Percentiles rank a stretch among this genome's conserved stretches.
These are phyloP conservation scores for Pholiota microspora DNA, from an alignment of 768 basidiomycete genomes.

Conservation along the genomic window DNA sequence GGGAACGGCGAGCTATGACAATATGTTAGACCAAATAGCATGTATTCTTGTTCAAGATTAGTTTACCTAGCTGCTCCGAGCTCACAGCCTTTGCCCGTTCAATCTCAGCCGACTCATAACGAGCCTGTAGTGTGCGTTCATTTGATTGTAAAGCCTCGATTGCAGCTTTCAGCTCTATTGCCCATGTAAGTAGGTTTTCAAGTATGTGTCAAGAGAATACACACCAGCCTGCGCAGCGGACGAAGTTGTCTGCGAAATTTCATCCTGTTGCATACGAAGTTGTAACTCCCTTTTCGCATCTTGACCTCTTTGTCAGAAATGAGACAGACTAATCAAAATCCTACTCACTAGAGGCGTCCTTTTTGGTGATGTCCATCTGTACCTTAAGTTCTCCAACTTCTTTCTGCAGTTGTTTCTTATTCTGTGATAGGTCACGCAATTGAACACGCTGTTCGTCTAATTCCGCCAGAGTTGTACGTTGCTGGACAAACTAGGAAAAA, in stretches of 20 bases:
- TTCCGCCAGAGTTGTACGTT: conserved; percentile 61
- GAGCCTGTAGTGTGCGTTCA: conserved; percentile 52
- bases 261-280: conserved; percentile 59
- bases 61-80: conserved; percentile 58
- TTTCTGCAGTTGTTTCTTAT: conserved; percentile 56
- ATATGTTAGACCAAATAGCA: not conserved
- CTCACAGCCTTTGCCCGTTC: conserved; percentile 63
- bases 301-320: conserved; percentile 20
- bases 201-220: conserved; percentile 2
- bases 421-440: conserved; percentile 52
- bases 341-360: conserved; percentile 53
- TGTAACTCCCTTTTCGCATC: conserved; percentile 61
- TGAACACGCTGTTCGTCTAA: conserved; percentile 64
- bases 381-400: conserved; percentile 54
- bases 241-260: conserved; percentile 57
- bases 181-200: too few species aligned
- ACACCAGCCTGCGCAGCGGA: conserved; percentile 58
- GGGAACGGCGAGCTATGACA: conserved; percentile 52
- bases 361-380: conserved; percentile 55
- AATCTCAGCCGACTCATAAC: conserved; percentile 68
- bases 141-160: conserved; percentile 68
- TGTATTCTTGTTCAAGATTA: conserved; percentile 5
- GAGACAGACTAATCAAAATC: conserved; percentile 1
- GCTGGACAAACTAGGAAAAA: conserved; percentile 54
- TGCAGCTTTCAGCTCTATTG: conserved; percentile 59